Evolutionary conservation across 2,329 filamentous ascomycete species (phyloP), one percentile per base, ranked within the genome.

Genomic region (Trichoderma cornu-damae): DNA sequence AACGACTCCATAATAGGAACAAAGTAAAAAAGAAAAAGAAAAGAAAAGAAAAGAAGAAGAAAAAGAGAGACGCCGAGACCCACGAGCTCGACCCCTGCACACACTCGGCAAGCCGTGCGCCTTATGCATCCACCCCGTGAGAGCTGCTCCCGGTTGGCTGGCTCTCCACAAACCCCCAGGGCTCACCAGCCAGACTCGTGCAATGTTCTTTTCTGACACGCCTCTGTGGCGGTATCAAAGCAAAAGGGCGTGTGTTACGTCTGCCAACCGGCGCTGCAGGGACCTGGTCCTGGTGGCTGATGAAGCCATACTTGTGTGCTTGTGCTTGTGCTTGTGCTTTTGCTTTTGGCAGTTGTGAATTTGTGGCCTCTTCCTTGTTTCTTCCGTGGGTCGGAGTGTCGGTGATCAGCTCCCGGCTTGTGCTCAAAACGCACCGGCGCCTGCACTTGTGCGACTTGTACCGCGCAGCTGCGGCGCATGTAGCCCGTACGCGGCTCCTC

Each of bases 371-470:
- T 38, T 30, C 52, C 42, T n/a, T 46, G 38, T 34, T 44, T 43
- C 42, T 26, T 35, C 4, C 5, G 52, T 47, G 52, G 52, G 52
- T 18, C 52, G 26, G 24, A 40, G 24, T 40, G 32, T 51, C 48
- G 32, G 42, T 55, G 52, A 46, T 55, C 52, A 47, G 35, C 42
- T 55, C 52, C 42, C 52, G 52, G 52, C 52, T 30, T 14, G 50
- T 38, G 52, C 52, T 55, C 12, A 26, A 5, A 34, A 6, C 35
- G 28, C 44, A n/a, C 20, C 32, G 18, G 32, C 46, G 14, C 46
- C 24, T 51, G 48, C 35, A 6, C 14, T n/a, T 49, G 47, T 43
- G 12, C 40, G 37, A 40, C 44, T 34, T 26, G 47, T 37, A 49
- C 32, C 20, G 26, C n/a, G 35, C 48, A 16, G 48, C 14, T 18